These are phyloP conservation scores for Psilocybe cyanescens DNA, from an alignment of 768 basidiomycete species.

Conservation along the genomic window DNA sequence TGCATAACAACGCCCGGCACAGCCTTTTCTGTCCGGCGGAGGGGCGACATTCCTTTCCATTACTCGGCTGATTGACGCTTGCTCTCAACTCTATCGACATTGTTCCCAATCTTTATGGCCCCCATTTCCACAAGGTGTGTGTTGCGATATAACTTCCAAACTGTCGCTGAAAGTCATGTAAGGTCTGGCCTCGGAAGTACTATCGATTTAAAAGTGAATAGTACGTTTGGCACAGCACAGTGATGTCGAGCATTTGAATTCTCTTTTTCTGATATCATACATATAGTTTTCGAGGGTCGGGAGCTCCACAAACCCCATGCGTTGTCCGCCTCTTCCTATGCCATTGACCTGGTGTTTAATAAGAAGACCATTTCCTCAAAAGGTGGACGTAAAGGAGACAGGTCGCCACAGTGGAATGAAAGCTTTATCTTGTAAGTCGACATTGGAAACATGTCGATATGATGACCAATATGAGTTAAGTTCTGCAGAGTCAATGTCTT, in stretches of 20 bases:
- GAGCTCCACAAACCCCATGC: background rate
- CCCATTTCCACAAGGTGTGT: background rate
- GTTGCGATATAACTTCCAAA: background rate
- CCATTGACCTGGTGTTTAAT: background rate
- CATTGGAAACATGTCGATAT: background rate
- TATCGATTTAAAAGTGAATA: background rate
- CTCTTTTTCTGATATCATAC: background rate
- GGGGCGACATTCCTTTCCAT: too few relatives aligned
- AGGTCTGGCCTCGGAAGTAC: background rate
- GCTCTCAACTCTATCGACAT: too few relatives aligned
- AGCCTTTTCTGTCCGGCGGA: too few relatives aligned
- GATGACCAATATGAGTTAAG: background rate
- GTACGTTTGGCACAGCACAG: background rate
- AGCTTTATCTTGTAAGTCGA: slow-evolving; percentile 6
- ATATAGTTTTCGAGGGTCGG: background rate
- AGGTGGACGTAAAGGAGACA: background rate
- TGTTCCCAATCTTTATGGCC: background rate
- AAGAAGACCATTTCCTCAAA: background rate
- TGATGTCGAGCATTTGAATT: background rate
- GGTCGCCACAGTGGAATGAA: slow-evolving; percentile 3
- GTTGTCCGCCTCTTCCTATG: background rate
- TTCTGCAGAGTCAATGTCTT: background rate
- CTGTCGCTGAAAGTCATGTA: background rate
- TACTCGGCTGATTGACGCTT: too few relatives aligned
- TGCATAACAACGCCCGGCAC: too few relatives aligned